Evolutionary conservation across 495 filamentous ascomycete species (phyloP).

Genomic region (Astrocystis sublimbata): DNA sequence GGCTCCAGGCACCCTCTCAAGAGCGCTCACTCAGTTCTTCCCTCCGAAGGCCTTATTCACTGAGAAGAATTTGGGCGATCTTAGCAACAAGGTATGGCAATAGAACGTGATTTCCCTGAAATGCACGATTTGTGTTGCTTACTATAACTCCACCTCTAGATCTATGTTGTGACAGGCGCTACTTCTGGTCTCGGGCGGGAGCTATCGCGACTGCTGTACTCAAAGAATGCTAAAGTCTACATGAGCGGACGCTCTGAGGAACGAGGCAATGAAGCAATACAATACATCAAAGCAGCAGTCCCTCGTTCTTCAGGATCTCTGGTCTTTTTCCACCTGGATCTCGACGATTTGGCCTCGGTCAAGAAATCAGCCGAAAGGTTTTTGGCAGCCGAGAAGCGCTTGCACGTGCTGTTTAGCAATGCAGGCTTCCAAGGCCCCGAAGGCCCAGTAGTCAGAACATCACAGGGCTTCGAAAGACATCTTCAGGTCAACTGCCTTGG

Average conservation of each 20-base stretch:
- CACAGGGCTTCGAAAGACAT: constrained; percentile 38
- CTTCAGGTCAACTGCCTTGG: constrained; percentile 40
- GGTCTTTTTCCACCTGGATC: constrained; percentile 26
- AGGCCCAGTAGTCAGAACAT: constrained; percentile 19
- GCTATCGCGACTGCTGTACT: constrained; percentile 39
- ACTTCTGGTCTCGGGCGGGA: constrained; percentile 45
- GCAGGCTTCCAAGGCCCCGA: constrained; percentile 39
- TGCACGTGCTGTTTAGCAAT: constrained; percentile 29
- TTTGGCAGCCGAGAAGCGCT: constrained; percentile 15
- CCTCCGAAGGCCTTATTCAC: constrained; percentile 33
- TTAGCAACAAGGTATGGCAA: constrained; percentile 25
- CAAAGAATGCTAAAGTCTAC: constrained; percentile 41
- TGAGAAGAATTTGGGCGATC: constrained; percentile 33
- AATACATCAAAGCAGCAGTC: constrained; percentile 19
- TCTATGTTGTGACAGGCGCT: constrained; percentile 40
- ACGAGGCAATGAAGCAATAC: constrained; percentile 23
- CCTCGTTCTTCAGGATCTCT: constrained; percentile 2
- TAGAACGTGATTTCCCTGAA: neutral
- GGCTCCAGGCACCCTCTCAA: constrained; percentile 19
- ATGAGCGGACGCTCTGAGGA: constrained; percentile 33
- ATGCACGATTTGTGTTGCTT: neutral
- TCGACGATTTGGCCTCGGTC: constrained; percentile 27
- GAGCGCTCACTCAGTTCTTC: constrained; percentile 22
- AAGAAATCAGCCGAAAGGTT: constrained; percentile 21
- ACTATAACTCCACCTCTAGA: constrained; percentile 2